These are phyloP conservation scores for Pontederia crassipes DNA, from an alignment of 176 grass and related monocot species.

Conservation along the genomic window DNA sequence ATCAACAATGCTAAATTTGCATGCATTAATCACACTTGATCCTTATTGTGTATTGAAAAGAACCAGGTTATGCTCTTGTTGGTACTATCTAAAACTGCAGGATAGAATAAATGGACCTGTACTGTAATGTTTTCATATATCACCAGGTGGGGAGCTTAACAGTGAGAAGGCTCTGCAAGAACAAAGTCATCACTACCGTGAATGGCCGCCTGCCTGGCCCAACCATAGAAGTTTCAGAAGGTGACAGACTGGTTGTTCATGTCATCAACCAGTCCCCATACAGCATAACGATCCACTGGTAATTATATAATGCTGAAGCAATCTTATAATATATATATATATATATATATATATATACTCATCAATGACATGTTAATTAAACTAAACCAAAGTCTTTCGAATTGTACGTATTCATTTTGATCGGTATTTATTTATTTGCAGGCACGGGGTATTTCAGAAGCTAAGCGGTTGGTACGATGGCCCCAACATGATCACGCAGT, in stretches of 20 bases:
- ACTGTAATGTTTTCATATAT: too few relatives aligned
- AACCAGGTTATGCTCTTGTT: too few relatives aligned
- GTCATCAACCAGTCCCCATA: conserved; percentile 47
- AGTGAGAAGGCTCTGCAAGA: conserved; percentile 29
- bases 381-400: neutral
- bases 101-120: too few relatives aligned
- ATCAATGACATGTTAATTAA: too few relatives aligned
- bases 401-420: neutral
- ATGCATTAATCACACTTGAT: neutral
- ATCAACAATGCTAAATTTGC: neutral
- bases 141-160: conserved; percentile 36
- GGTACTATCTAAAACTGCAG: too few relatives aligned
- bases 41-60: neutral
- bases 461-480: conserved; percentile 45
- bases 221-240: conserved; percentile 30
- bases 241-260: conserved; percentile 40
- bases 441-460: conserved; percentile 60
- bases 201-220: conserved; percentile 54
- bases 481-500: conserved; percentile 57
- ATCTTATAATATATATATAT: too few relatives aligned
- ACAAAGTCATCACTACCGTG: conserved; percentile 41
- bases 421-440: conserved; percentile 1
- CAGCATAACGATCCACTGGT: conserved; percentile 55
- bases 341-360: too few relatives aligned
- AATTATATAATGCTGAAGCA: too few relatives aligned